Base-by-base conservation (phyloP, 345 rosid genomes). In the Murraya paniculata region DNA sequence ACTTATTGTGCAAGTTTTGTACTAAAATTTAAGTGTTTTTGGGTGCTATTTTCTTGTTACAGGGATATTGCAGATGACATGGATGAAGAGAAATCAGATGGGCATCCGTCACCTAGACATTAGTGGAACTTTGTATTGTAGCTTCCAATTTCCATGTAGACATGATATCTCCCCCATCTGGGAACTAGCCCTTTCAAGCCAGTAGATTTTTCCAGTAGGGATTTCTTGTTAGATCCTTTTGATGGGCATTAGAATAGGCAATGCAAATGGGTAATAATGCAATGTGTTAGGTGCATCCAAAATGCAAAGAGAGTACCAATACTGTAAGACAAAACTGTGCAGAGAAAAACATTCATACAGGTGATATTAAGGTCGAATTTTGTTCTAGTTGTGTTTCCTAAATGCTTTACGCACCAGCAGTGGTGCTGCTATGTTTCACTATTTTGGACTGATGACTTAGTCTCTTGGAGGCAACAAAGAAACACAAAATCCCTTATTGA, bases 61-160 rank as follows among this genome's bases (percentile, higher is more conserved):
- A 88, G 91, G 84, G 85, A 87, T 13, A 83, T 68, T 64, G 83
- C 73, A 22, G 87, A 86, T 80, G 89, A 83, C 64, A 84, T 85
- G 87, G 87, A 86, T 19, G 89, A 84, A 35, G 84, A 83, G 77
- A 83, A 77, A 74, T 62, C 79, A 33, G 90, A 83, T 31, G 86
- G 73, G 35, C 78, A 81, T 70, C 82, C 82, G 28, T 64, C 82
- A 24, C 76, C 75, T 68, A 89, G 85, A 86, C 68, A 73, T 50
- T 36, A 2, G 21, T 21, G 67, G 66, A 38, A 30, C 58, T 4
- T n/a, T 14, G 9, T 22, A 50, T n/a, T 14, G 9, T 30, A 31
- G 31, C 53, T 50, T 65, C 31, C 21, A 50, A n/a, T 75, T 25
- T 72, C 30, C 30, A 66, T 56, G 57, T 67, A 36, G 73, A 55